Conservation (phyloP, 768 basidiomycete species). For the Cystofilobasidium capitatum region DNA sequence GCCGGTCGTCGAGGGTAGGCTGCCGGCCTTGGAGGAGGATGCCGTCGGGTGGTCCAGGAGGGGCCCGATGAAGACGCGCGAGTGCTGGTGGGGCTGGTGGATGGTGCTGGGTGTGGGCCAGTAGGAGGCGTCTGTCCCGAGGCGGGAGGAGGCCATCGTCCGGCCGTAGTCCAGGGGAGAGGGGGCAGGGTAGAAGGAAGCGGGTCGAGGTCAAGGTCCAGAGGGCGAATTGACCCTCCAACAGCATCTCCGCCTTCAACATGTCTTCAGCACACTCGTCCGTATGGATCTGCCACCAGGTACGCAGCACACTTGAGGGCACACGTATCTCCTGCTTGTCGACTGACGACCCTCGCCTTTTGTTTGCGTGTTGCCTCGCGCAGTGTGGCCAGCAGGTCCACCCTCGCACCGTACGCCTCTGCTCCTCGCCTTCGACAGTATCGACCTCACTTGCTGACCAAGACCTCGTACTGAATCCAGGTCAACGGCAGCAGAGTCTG, state of each 20-base stretch:
- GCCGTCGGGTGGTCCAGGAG: background rate
- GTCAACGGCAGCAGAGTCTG: conserved; percentile 7
- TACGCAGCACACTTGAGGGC: background rate
- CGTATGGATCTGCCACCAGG: conserved; percentile 23
- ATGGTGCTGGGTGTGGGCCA: background rate
- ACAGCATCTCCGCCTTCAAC: no score
- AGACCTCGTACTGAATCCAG: background rate
- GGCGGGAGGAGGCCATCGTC: background rate
- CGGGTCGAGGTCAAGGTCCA: background rate
- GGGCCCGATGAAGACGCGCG: conserved; percentile 21
- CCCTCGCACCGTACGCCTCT: conserved; percentile 1
- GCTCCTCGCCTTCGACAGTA: background rate
- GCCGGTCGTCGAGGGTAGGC: background rate
- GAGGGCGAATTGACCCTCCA: no score
- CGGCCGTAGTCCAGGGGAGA: background rate
- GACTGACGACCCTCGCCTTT: background rate
- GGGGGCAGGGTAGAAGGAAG: background rate
- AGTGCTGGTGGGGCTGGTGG: conserved; percentile 12
- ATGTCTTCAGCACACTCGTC: no score
- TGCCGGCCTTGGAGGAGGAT: background rate
- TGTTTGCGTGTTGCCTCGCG: background rate
- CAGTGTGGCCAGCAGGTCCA: conserved; percentile 19
- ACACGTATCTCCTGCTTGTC: background rate
- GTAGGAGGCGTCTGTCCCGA: background rate
- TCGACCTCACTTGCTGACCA: background rate